Base-by-base conservation (phyloP, 192 early-diverging fungal genomes). In the Coemansia biformis region DNA sequence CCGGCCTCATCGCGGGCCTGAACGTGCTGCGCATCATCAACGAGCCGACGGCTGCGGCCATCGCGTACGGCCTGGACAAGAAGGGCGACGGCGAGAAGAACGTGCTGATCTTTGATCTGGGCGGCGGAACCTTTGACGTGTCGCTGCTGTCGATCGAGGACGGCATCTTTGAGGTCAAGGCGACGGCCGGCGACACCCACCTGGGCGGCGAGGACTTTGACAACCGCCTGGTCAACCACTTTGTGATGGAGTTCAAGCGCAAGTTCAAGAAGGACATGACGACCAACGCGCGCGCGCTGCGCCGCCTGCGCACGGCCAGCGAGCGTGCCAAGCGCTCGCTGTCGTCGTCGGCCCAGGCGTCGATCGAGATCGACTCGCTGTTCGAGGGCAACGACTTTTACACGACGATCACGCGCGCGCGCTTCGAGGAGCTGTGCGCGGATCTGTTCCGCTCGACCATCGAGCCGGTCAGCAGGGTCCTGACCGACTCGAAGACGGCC, bases 1-100 rank as follows among this genome's bases (percentile, higher is more conserved):
- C 96, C 53, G 96, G 93, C 80, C 79, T 85, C 57, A 96, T 99
- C 66, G 74, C 93, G 41, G 93, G 92, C 46, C 79, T 98, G 46
- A 95, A 96, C 81, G 91, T 98, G 41, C 88, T 93, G 62, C 93
- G 96, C 79, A 99, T 99, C 82, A 96, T 96, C 81, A 96, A 96
- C 85, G 96, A 98, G 81, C 93, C 96, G 54, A 96, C 96, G 39
- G 93, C 96, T 37, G 96, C 96, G 21, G 96, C 96, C 61, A 96
- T 99, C 66, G 96, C 96, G 61, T 99, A 96, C 68, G 93, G 93
- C 81, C 81, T 96, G 50, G 93, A 99, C 83, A 95, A 95, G 86
- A 93, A 93, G 86, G 64, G 73, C 57, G 55, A 26, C 16, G 88
- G 90, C 53, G 90, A 95, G 80, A 81, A 82, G 73, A 92, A 93